Conservation (phyloP, 2,329 filamentous ascomycete genomes). For the Penicillium verrucosum region DNA sequence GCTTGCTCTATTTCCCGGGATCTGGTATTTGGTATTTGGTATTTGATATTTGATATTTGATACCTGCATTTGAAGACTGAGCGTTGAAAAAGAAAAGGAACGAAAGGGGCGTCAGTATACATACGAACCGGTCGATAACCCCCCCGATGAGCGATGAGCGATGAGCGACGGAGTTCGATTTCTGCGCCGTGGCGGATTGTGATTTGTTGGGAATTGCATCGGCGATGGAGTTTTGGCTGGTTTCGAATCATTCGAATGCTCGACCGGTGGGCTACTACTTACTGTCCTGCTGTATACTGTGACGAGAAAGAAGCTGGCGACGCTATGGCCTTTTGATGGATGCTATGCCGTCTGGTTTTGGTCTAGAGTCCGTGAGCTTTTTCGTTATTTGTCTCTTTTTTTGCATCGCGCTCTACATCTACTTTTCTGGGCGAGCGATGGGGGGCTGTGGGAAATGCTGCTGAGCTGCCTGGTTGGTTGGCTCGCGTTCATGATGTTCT, state of each 20-base stretch:
- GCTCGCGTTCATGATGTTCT: conserved; percentile 8
- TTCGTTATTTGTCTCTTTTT: background rate
- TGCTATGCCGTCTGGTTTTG: background rate
- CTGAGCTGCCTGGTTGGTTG: conserved; percentile 1
- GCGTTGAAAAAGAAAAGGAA: background rate
- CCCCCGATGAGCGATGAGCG: background rate
- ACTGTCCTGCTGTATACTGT: background rate
- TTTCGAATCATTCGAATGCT: conserved; percentile 2
- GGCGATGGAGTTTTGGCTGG: conserved; percentile 5
- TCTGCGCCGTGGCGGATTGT: background rate
- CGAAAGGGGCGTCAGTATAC: background rate
- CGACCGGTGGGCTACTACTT: background rate
- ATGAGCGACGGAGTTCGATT: background rate
- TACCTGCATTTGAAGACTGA: background rate
- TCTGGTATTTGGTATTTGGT: background rate
- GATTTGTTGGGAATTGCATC: conserved; percentile 6
- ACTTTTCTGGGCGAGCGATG: background rate
- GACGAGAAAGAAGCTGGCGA: background rate
- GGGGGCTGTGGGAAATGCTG: background rate
- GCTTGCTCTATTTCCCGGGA: background rate
- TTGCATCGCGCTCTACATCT: background rate
- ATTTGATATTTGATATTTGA: background rate
- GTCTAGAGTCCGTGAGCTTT: background rate
- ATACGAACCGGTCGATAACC: background rate
- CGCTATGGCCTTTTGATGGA: background rate